Conservation (phyloP, 768 basidiomycete species). For the Pleurotus salmoneostramineus region DNA sequence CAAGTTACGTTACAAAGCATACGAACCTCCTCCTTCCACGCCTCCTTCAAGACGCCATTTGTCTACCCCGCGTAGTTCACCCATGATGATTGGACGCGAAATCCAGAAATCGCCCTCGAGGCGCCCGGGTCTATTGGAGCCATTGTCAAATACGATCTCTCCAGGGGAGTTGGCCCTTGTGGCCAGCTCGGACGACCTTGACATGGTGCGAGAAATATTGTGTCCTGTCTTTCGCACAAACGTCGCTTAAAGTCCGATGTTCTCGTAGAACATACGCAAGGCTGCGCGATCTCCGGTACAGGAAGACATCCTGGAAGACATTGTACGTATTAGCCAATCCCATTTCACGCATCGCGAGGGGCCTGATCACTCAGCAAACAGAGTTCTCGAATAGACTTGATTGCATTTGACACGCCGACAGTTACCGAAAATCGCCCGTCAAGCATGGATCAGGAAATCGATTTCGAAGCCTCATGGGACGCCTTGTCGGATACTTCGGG, state of each 20-base stretch:
- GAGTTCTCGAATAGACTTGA: slow-evolving; percentile 51
- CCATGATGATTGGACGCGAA: slow-evolving; percentile 15
- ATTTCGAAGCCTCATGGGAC: slow-evolving; percentile 61
- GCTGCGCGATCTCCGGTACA: neutral
- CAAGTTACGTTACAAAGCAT: slow-evolving; percentile 67
- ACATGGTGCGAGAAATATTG: slow-evolving; percentile 13
- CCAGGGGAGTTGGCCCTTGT: slow-evolving; percentile 45
- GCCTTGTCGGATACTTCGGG: slow-evolving; percentile 33
- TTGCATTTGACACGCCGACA: slow-evolving; percentile 73
- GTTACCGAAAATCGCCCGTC: slow-evolving; percentile 36
- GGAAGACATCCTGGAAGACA: slow-evolving; percentile 1
- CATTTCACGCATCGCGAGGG: neutral
- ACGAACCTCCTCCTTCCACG: slow-evolving; percentile 55
- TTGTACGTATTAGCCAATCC: neutral
- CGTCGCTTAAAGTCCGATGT: neutral
- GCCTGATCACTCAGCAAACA: slow-evolving; percentile 13
- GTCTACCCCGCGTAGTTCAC: slow-evolving; percentile 15
- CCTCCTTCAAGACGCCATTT: slow-evolving; percentile 36
- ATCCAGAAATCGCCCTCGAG: slow-evolving; percentile 5
- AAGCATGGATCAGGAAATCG: slow-evolving; percentile 12
- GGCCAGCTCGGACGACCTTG: slow-evolving; percentile 26
- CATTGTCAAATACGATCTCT: slow-evolving; percentile 24
- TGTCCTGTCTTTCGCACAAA: neutral
- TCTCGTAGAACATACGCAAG: neutral
- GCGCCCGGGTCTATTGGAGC: slow-evolving; percentile 3